Evolutionary conservation across 192 early-diverging fungal species (phyloP), one percentile per base, ranked within the genome.

Genomic region (Coemansia reversa): DNA sequence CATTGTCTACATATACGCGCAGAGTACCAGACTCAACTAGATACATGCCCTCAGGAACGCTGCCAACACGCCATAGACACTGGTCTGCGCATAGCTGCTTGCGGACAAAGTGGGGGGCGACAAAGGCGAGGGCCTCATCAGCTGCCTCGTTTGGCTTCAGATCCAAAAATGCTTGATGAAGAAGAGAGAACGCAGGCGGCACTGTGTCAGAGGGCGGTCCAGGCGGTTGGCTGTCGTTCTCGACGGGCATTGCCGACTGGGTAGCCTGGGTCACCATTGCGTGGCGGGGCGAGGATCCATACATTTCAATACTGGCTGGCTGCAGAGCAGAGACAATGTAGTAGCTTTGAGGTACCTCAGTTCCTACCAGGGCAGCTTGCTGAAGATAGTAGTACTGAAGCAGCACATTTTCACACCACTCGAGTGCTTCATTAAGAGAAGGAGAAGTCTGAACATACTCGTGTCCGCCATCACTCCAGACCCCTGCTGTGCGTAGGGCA

Each of bases 371-470:
- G 11, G 79, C 67, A 3, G 75, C 83, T 56, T 80, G 80, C 39
- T 85, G 86, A 48, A 76, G 47, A 63, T 90, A 94, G 69, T 91
- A 95, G 45, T 84, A 88, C 63, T 85, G 81, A 53, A 98, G 79
- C 12, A 98, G 62, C 30, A 86, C 80, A 73, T 98, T 98, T 72
- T 98, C 96, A 65, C 93, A 96, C 85, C 89, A 95, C 74, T 98
- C 96, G 20, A 98, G 84, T 4, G 94, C 90, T 60, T 92, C 89
- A 68, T 95, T 90, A 12, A 94, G 65, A n/a, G 86, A 87, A 7
- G 87, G 86, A 76, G 94, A 96, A 35, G 82, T 84, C 51, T 90
- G 86, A 27, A 95, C 83, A 66, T 86, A 85, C 35, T 84, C 74
- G 32, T 75, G 69, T 29, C 83, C 81, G 19, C 56, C 76, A n/a